Base-by-base conservation (phyloP, 805 yeast species). In the Candida ponderosae region DNA sequence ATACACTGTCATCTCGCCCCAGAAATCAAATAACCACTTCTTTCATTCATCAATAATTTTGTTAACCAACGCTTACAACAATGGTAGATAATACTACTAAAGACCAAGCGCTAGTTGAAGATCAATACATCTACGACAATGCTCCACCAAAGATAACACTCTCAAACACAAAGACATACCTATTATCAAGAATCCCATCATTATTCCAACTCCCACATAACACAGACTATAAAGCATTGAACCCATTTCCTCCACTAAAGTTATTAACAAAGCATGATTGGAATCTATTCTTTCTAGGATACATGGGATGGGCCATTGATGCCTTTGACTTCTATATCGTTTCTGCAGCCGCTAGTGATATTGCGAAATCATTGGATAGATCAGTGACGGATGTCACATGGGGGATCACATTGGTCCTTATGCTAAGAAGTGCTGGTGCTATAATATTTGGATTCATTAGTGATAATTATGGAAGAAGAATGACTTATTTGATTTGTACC, bases 351-450 rank as follows among this genome's bases (percentile, higher is more conserved):
- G 79, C 72, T 4, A 40, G 69, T 1, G 55, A 62, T 3, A 64
- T 81, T 36, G 80, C 85, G 21, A 47, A 54, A 29, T 51, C 70
- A 3, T 68, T 81, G 36, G 63, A 62, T 32, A 60, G 57, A 8
- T 37, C 65, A 1, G 66, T 72, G 18, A 62, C 65, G 18, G 72
- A 70, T 34, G 66, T 81, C 46, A 75, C 86, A 10, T 80, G 85
- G 84, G 88, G 86, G 34, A 70, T 81, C 44, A 78, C 86, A 14
- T 62, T 79, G 42, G 87, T 79, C 33, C 67, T 81, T 21, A 80
- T 81, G 85, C 64, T 79, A 37, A 67, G 87, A 39, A 70, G 83
- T 3, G 72, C 75, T 4, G 88, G 88, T 26, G 85, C 87, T 2
- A 56, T 78, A 14, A 58, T 72, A 30, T 79, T 81, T 51, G 89